Evolutionary conservation across 805 yeast species (phyloP).

Genomic region (Jamesozyma hellenica): DNA sequence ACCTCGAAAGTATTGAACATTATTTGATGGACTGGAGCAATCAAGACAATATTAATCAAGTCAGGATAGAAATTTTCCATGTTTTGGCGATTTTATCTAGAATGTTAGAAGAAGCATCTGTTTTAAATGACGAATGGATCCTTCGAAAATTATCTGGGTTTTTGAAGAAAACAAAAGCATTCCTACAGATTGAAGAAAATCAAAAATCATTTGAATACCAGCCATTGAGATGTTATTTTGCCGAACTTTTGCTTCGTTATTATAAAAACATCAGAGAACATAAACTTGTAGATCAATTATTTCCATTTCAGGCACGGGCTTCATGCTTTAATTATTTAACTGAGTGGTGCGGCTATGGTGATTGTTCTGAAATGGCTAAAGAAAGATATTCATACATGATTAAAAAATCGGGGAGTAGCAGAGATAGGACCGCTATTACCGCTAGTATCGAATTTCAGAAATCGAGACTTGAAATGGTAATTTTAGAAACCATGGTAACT

Average conservation of each 20-base stretch:
- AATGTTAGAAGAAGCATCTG: conserved; percentile 40
- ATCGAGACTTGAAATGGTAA: conserved; percentile 55
- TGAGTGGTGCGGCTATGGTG: conserved; percentile 94
- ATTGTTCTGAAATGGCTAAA: conserved; percentile 45
- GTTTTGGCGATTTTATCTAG: conserved; percentile 61
- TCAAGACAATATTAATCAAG: conserved; percentile 31
- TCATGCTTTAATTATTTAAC: conserved; percentile 74
- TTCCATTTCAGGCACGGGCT: conserved; percentile 80
- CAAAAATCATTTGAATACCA: conserved; percentile 67
- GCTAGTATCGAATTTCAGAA: conserved; percentile 67
- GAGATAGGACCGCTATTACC: conserved; percentile 49
- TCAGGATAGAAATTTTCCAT: conserved; percentile 71
- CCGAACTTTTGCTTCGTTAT: conserved; percentile 71
- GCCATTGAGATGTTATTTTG: conserved; percentile 68
- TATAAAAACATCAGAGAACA: conserved; percentile 44
- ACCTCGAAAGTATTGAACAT: conserved; percentile 65
- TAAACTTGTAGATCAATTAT: conserved; percentile 39
- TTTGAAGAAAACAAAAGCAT: conserved; percentile 50
- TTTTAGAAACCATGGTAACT: conserved; percentile 76
- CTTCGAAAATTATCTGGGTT: conserved; percentile 52
- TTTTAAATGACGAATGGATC: conserved; percentile 60
- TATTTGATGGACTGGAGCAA: conserved; percentile 48
- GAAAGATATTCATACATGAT: conserved; percentile 57
- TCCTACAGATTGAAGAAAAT: conserved; percentile 44
- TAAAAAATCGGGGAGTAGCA: conserved; percentile 30